Evolutionary conservation across 2,329 filamentous ascomycete species (phyloP).

Genomic region (Neopestalotiopsis rosae): DNA sequence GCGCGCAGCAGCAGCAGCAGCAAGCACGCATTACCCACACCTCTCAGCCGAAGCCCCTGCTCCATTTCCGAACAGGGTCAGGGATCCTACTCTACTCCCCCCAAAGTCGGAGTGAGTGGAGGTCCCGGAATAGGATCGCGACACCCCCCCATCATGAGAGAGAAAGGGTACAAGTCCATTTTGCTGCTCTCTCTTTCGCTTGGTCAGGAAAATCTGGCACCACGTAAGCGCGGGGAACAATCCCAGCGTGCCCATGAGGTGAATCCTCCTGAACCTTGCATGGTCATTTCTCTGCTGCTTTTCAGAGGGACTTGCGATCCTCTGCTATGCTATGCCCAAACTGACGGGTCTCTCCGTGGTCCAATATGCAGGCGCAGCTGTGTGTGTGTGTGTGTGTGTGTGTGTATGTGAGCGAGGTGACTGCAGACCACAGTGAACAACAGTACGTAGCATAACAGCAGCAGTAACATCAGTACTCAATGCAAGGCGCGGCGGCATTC

Average conservation of each 20-base stretch:
- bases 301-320: no score
- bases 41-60: constrained; percentile 6
- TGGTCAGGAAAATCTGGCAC: constrained; percentile 7
- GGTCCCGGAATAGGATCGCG: not conserved
- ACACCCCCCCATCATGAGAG: not conserved
- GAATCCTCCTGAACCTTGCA: constrained; percentile 19
- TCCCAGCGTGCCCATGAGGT: constrained; percentile 14
- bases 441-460: not conserved
- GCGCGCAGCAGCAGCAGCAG: not conserved
- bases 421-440: not conserved
- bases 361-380: no score
- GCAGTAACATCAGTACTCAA: not conserved
- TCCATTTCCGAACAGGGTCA: constrained; percentile 5
- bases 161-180: not conserved
- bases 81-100: not conserved
- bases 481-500: not conserved
- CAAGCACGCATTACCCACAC: not conserved
- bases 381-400: not conserved
- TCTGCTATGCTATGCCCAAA: no score
- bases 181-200: not conserved
- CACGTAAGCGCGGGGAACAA: constrained; percentile 20
- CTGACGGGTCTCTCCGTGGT: no score
- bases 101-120: not conserved
- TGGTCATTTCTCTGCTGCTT: not conserved
- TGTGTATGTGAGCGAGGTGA: no score